Evolutionary conservation across 169 alveolate species (phyloP).

Genomic region (Plasmodium gaboni): DNA sequence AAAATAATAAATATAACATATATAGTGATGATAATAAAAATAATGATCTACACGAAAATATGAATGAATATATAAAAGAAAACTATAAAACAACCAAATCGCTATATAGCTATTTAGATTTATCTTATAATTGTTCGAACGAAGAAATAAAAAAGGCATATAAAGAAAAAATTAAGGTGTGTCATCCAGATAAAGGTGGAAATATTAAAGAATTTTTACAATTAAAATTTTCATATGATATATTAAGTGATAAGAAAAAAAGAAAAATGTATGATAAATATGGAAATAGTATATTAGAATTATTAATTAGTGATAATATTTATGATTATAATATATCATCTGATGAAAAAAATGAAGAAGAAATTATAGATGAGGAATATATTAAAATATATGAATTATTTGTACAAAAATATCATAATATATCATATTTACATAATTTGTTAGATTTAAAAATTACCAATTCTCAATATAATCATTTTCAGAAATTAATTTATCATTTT

Average conservation of each 20-base stretch:
- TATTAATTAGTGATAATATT: constrained; percentile 63
- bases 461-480: constrained; percentile 58
- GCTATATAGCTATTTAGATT: constrained; percentile 43
- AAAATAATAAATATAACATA: neutral
- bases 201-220: constrained; percentile 40
- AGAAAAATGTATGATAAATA: constrained; percentile 73
- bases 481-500: constrained; percentile 59
- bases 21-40: neutral
- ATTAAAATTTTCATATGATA: constrained; percentile 67
- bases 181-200: constrained; percentile 76
- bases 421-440: constrained; percentile 58
- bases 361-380: constrained; percentile 32
- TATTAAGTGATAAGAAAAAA: constrained; percentile 52
- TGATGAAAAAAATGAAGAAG: constrained; percentile 56
- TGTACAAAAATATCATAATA: constrained; percentile 57
- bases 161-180: constrained; percentile 65
- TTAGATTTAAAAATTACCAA: constrained; percentile 39
- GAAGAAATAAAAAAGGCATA: constrained; percentile 68
- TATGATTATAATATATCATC: constrained; percentile 52
- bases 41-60: constrained; percentile 3
- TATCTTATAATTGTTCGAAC: constrained; percentile 42
- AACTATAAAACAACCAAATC: constrained; percentile 38
- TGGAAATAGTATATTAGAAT: constrained; percentile 69
- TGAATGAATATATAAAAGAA: constrained; percentile 14
- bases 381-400: constrained; percentile 44